Evolutionary conservation across 495 filamentous ascomycete genomes (phyloP).

Genomic region (Aspergillus nidulans): DNA sequence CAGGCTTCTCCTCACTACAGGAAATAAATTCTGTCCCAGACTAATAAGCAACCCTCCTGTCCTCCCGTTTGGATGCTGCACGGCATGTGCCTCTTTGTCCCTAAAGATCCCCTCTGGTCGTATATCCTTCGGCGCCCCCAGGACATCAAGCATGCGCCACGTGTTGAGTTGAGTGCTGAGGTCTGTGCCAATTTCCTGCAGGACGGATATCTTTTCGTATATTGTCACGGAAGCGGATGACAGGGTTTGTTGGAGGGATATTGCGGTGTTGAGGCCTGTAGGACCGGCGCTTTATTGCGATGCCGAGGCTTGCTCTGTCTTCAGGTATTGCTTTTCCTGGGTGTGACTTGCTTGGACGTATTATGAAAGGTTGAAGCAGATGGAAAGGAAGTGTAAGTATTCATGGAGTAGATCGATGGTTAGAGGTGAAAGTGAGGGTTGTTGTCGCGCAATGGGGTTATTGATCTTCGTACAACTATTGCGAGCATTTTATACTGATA

Average conservation of each 20-base stretch:
- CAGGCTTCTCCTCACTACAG: too few species aligned
- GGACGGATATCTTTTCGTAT: conserved; percentile 45
- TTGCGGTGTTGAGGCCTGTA: conserved; percentile 45
- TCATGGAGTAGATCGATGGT: too few species aligned
- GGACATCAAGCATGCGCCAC: conserved; percentile 23
- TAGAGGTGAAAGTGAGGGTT: too few species aligned
- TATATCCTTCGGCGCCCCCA: conserved; percentile 20
- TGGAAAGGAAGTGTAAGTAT: too few species aligned
- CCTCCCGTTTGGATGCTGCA: conserved; percentile 20
- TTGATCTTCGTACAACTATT: too few species aligned
- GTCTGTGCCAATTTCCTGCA: conserved; percentile 47
- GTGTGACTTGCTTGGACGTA: background rate
- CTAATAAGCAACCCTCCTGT: conserved; percentile 20
- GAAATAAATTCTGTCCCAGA: background rate
- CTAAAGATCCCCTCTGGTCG: conserved; percentile 17
- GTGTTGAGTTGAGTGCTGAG: conserved; percentile 37
- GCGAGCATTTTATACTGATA: too few species aligned
- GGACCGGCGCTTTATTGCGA: conserved; percentile 46
- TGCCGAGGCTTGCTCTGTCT: background rate
- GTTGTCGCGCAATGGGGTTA: too few species aligned
- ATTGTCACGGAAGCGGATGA: conserved; percentile 41
- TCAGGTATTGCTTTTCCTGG: background rate
- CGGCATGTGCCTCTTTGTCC: conserved; percentile 14
- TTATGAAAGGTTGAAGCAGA: too few species aligned
- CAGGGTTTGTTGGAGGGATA: conserved; percentile 39